Conservation (phyloP, 2,329 filamentous ascomycete species). For the Delphinella strobiligena region DNA sequence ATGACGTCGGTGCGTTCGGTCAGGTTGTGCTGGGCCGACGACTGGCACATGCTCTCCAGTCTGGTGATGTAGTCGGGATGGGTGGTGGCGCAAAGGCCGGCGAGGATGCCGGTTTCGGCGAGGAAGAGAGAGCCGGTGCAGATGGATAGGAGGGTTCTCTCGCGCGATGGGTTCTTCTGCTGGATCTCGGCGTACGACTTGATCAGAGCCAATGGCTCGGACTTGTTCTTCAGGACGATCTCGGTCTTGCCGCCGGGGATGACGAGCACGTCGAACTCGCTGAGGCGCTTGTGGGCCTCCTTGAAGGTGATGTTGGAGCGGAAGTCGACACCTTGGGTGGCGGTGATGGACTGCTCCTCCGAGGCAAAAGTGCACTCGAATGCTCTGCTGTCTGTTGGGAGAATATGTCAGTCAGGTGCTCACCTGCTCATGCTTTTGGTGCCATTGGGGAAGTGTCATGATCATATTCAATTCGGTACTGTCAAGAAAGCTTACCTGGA, state of each 20-base stretch:
- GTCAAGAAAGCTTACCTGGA: slow-evolving; percentile 28
- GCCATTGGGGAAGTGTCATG: not conserved
- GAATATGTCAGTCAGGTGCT: not conserved
- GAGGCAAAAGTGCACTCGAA: slow-evolving; percentile 43
- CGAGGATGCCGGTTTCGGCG: slow-evolving; percentile 63
- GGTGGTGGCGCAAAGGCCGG: slow-evolving; percentile 68
- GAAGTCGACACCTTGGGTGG: slow-evolving; percentile 54
- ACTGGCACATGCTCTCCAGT: slow-evolving; percentile 70
- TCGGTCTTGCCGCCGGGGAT: slow-evolving; percentile 61
- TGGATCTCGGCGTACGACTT: slow-evolving; percentile 67
- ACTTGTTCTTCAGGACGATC: slow-evolving; percentile 53
- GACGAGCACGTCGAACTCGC: slow-evolving; percentile 70
- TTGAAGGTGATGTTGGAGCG: slow-evolving; percentile 66
- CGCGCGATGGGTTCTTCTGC: slow-evolving; percentile 63
- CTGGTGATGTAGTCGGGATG: slow-evolving; percentile 70
- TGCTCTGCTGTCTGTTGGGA: slow-evolving; percentile 34
- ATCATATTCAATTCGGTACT: slow-evolving; percentile 12
- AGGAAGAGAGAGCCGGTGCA: slow-evolving; percentile 71
- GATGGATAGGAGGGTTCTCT: slow-evolving; percentile 70
- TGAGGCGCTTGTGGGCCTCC: slow-evolving; percentile 59
- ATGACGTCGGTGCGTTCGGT: slow-evolving; percentile 72
- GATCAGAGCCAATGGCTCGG: slow-evolving; percentile 58
- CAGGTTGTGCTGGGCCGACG: slow-evolving; percentile 56
- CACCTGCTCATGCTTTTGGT: not conserved
- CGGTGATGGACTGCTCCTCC: slow-evolving; percentile 33